Evolutionary conservation across 306 rosid genomes (phyloP).

Genomic region (Citrullus mucosospermus): DNA sequence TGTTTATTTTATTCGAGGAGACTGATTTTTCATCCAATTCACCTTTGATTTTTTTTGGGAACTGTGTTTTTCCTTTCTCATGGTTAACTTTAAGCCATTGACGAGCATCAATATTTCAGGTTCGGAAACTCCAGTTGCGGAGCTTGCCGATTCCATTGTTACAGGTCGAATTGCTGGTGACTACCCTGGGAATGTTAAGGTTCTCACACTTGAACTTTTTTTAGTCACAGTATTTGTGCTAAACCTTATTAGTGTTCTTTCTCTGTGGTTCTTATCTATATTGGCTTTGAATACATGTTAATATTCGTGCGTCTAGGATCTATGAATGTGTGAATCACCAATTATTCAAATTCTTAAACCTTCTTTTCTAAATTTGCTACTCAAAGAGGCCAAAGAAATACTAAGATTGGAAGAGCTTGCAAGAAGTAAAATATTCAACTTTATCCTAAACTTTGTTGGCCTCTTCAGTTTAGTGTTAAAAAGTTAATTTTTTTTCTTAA

Average conservation of each 20-base stretch:
- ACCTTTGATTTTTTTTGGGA: background rate
- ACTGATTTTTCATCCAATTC: background rate
- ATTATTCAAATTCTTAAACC: background rate
- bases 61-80: slow-evolving; percentile 10
- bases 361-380: background rate
- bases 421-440: background rate
- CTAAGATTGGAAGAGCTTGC: background rate
- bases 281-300: background rate
- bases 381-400: background rate
- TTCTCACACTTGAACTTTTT: slow-evolving; percentile 9
- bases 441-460: background rate
- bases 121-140: slow-evolving; percentile 46
- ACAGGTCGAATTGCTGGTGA: slow-evolving; percentile 39
- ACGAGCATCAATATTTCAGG: slow-evolving; percentile 39
- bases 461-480: background rate
- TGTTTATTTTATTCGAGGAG: background rate
- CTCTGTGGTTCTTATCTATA: background rate
- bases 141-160: slow-evolving; percentile 58
- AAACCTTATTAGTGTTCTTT: background rate
- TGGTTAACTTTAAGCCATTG: slow-evolving; percentile 5
- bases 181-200: slow-evolving; percentile 36
- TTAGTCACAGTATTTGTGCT: background rate
- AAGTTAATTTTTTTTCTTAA: background rate
- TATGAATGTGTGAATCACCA: background rate
- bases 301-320: background rate